Conservation (phyloP, 2,329 filamentous ascomycete species). For the Aspergillus sp. region DNA sequence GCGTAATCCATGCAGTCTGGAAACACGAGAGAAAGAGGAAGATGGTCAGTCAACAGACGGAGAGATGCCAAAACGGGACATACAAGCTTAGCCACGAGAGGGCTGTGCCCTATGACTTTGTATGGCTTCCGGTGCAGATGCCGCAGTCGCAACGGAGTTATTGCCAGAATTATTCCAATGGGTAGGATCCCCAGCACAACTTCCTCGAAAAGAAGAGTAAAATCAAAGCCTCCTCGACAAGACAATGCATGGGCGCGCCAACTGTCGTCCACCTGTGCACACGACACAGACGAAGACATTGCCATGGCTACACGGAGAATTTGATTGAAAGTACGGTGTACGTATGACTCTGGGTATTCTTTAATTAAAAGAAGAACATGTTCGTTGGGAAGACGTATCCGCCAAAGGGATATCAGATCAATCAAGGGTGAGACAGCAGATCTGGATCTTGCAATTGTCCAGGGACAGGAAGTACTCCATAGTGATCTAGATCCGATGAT, state of each 20-base stretch:
- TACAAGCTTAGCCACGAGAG: slow-evolving; percentile 27
- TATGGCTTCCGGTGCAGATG: slow-evolving; percentile 25
- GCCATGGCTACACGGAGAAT: slow-evolving; percentile 17
- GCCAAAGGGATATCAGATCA: no score
- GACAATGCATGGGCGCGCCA: slow-evolving; percentile 23
- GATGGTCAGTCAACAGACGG: neutral
- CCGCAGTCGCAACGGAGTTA: slow-evolving; percentile 25
- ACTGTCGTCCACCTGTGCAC: slow-evolving; percentile 26
- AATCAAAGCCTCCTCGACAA: slow-evolving; percentile 35
- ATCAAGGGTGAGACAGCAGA: no score
- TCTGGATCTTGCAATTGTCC: no score
- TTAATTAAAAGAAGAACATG: no score
- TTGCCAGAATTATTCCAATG: slow-evolving; percentile 25
- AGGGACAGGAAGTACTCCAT: no score
- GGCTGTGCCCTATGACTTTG: slow-evolving; percentile 25
- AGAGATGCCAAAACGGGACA: slow-evolving; percentile 9
- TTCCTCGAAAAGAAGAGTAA: slow-evolving; percentile 40
- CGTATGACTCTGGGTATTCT: no score
- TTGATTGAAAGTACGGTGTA: no score
- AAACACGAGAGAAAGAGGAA: slow-evolving; percentile 4
- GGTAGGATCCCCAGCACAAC: slow-evolving; percentile 31
- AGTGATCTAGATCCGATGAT: no score
- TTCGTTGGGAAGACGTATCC: no score
- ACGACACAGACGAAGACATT: slow-evolving; percentile 17
- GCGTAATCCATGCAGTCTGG: slow-evolving; percentile 22